phyloP scores from a whole-genome alignment of 192 early-diverging fungal genomes.

The Linderina pennispora region DNA sequence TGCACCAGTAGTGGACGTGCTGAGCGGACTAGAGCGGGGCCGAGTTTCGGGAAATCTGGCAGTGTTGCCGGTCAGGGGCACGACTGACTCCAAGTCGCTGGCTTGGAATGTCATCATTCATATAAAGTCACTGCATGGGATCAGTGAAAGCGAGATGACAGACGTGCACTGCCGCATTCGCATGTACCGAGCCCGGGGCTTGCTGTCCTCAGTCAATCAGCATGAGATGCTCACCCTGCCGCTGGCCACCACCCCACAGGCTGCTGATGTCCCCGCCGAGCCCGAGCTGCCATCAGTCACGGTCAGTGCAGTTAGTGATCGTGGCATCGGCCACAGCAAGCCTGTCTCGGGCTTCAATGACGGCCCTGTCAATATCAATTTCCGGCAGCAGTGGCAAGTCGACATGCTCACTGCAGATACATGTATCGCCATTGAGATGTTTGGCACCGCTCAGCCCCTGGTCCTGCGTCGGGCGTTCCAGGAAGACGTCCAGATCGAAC shows the following conservation, averaged over 20 bases:
- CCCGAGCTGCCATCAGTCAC: too few relatives aligned
- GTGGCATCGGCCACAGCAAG: constrained; percentile 5
- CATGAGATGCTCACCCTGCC: neutral
- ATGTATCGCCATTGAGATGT: constrained; percentile 32
- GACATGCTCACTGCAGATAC: constrained; percentile 23
- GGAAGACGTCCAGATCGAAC: constrained; percentile 41
- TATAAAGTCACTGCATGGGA: constrained; percentile 18
- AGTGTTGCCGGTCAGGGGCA: constrained; percentile 15
- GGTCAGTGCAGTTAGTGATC: too few relatives aligned
- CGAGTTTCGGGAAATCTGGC: constrained; percentile 25
- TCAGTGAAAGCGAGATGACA: constrained; percentile 25
- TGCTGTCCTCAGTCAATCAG: constrained; percentile 5
- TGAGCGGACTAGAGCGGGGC: constrained; percentile 27
- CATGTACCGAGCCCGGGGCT: constrained; percentile 14
- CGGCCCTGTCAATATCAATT: constrained; percentile 28
- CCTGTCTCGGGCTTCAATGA: constrained; percentile 31
- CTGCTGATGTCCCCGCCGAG: too few relatives aligned
- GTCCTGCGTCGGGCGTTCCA: constrained; percentile 34
- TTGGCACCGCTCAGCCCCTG: constrained; percentile 21
- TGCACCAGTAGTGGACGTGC: constrained; percentile 24
- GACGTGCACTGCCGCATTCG: constrained; percentile 40
- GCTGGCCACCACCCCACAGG: too few relatives aligned
- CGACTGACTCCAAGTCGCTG: neutral
- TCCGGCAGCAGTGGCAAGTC: constrained; percentile 35
- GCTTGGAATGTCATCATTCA: constrained; percentile 39